Evolutionary conservation across 179 eudicot genomes (phyloP), one percentile per base, ranked within the genome.

Genomic region (Sideroxylon spinosum): DNA sequence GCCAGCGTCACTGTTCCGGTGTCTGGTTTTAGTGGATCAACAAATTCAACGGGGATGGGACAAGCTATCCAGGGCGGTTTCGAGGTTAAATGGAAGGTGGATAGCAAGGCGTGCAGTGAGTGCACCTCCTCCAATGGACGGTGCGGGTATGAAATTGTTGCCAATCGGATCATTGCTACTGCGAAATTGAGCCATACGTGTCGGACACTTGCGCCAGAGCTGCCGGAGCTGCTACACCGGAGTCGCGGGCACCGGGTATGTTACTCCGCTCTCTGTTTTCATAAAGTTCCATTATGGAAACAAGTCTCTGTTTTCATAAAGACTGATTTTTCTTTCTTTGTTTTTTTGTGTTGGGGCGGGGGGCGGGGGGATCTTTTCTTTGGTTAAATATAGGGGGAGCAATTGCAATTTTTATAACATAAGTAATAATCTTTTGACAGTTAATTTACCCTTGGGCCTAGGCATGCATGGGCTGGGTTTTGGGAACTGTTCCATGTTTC

Each of bases 111-210:
- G 2, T 87, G 90, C 76, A 70, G 66, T 9, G 73, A 80, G 17
- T 87, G 90, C 28, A 76, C 66, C 48, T 66, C 23, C 26, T 73
- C 84, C 0, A 78, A 68, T 9, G 95, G 95, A 4, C 83, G 78
- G 65, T 91, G 95, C 32, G 91, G 88, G 62, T 86, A 68, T 20
- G 82, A 83, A 78, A 5, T 22, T 52, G 26, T 9, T 32, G 49
- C 52, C 19, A 68, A 69, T 37, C 52, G 46, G 52, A 80, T 80
- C 28, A 75, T 76, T 90, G 93, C 75, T 66, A 78, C 50, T 90
- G 91, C 87, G 81, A 86, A n/a, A 70, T 74, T 53, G 76, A 69
- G 16, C 76, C 86, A 6, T 73, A 57, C 44, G 49, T 49, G 37
- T 70, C 78, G 7, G 73, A 56, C 37, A 68, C 60, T 25, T 79